Percentiles rank a stretch among this genome's conserved stretches.
Evolutionary conservation across 331 rosid species (phyloP).

Genomic region (Cucumis variabilis): DNA sequence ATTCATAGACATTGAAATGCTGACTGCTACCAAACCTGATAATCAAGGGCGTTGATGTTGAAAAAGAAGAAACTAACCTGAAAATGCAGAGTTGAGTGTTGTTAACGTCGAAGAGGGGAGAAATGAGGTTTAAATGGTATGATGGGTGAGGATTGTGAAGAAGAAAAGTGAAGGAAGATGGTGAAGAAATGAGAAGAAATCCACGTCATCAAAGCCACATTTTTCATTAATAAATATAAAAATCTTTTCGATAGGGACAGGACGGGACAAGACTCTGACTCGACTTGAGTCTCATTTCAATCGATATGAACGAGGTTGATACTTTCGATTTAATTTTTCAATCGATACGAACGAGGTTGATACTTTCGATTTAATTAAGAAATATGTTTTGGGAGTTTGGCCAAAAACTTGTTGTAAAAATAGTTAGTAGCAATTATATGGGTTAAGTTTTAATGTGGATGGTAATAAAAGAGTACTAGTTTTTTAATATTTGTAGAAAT

Average conservation of each 20-base stretch:
- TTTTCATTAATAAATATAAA: not conserved
- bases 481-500: not conserved
- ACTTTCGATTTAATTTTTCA: no score
- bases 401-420: no score
- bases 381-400: not conserved
- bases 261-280: no score
- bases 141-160: not conserved
- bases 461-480: not conserved
- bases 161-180: not conserved
- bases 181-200: not conserved
- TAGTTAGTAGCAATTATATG: no score
- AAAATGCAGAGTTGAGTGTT: not conserved
- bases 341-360: no score
- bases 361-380: no score
- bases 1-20: no score
- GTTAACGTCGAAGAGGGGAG: not conserved
- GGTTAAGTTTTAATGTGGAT: not conserved
- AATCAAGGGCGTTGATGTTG: not conserved
- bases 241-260: not conserved
- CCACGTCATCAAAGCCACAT: constrained; percentile 9
- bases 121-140: not conserved
- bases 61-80: constrained; percentile 6
- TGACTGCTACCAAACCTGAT: no score
- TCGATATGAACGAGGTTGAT: not conserved
- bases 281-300: no score